Base-by-base conservation (phyloP, 2,329 filamentous ascomycete species). In the Claviceps pusilla region DNA sequence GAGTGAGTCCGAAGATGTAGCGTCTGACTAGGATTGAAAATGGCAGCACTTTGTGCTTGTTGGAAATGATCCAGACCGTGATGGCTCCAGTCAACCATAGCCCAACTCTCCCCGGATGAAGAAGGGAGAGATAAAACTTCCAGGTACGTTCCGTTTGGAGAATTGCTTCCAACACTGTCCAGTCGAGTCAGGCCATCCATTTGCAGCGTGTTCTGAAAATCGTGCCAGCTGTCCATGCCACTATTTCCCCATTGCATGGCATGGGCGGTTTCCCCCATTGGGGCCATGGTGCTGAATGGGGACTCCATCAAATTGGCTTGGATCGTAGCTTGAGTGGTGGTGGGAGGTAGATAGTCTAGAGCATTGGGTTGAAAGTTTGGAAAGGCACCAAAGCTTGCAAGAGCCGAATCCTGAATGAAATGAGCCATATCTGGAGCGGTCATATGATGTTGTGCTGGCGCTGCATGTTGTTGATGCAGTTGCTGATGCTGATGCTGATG, bases 11-110 rank as follows among this genome's bases (percentile, higher is more conserved):
- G 82, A 64, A 95, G 78, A 71, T 96, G 91, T 52, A 97, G 74
- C 1, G 89, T 94, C 71, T 95, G 87, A 58, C 85, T 82, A 2
- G 91, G 91, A 70, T 96, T 95, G 75, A 95, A 94, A 64, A 95
- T 90, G 60, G 87, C 83, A 45, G 75, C 68, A 58, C 74, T 79
- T 52, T 79, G 78, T 6, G 65, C 63, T 55, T 75, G 73, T 51
- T 69, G 66, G 56, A 71, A 70, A 60, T 91, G 86, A 60, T 86
- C 82, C 42, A 71, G 62, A 51, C 83, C 85, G 57, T 81, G 83
- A 57, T 84, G 81, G 56, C 83, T 83, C 65, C 82, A 79, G 59
- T 93, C 87, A 55, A 96, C 83, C 60, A 86, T 80, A 51, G 81
- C 82, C 90, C 90, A 97, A 55, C 88, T 87, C 61, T 90, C 87